Base-by-base conservation (phyloP, 805 yeast species). In the Hanseniaspora valbyensis region DNA sequence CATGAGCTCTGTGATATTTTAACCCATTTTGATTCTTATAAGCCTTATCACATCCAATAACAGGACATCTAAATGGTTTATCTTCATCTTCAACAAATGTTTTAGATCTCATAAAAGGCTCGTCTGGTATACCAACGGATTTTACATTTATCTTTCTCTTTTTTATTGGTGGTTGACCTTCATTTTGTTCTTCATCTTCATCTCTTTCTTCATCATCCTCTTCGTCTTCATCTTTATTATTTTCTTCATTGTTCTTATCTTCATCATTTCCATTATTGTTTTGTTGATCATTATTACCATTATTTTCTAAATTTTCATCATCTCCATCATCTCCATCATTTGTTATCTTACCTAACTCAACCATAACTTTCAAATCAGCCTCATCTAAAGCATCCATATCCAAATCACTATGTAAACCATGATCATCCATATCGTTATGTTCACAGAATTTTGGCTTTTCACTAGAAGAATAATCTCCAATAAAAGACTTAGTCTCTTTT, bases 21-120 rank as follows among this genome's bases (percentile, higher is more conserved):
- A 92, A 73, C 16, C 98, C 98, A 63, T 92, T 92, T 69, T 92
- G 98, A 66, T 92, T 92, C 70, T 92, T 92, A 67, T 92, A 92
- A 26, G 90, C 89, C 71, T 92, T 92, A 59, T 89, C 96, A 67
- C 98, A 92, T 7, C 98, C 98, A 61, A 88, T 84, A 40, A 92
- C 98, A 0, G 97, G 98, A 69, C 98, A 92, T 65, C 83, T 88
- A 70, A 82, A 92, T 28, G 98, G 98, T 66, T 92, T 81, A 64
- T 87, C 84, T 58, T 89, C 96, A 53, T 85, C 89, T 55, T 33
- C 38, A 16, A 25, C 13, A 9, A 34, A 48, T 6, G 21, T 30
- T 18, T 37, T 30, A 7, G 29, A 34, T 29, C 34, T 42, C 21
- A 49, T 26, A 24, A 38, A 49, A 10, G 52, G 46, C 28, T 42